Conservation (phyloP, 441 rosid species). For the Syzygium syzygioides region DNA sequence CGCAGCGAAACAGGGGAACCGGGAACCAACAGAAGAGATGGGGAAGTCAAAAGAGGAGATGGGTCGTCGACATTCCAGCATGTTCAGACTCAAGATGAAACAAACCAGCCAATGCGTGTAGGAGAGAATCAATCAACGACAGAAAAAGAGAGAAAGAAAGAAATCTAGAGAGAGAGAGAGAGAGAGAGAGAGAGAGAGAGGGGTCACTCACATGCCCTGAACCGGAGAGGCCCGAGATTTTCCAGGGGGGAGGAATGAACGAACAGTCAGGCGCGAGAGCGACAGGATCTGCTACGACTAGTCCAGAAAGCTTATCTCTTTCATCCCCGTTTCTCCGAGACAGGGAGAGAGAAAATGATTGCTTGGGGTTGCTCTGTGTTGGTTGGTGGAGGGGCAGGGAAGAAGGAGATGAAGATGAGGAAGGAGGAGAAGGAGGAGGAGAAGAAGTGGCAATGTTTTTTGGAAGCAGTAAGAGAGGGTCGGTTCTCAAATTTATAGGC, state of each 20-base stretch:
- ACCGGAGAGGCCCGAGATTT: neutral
- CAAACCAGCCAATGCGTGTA: neutral
- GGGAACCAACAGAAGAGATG: neutral
- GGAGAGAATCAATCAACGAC: neutral
- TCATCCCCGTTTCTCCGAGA: neutral
- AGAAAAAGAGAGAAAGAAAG: neutral
- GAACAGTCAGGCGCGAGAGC: neutral
- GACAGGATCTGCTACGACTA: neutral
- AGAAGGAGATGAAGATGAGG: neutral
- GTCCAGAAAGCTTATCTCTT: neutral
- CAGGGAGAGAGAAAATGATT: neutral
- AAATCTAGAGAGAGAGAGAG: neutral
- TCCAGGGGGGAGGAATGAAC: neutral
- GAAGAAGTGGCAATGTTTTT: neutral
- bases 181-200: neutral
- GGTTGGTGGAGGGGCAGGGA: neutral
- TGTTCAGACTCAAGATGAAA: neutral
- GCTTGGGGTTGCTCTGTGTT: neutral
- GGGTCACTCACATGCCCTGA: neutral
- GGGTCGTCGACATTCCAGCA: neutral
- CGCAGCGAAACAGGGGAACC: neutral
- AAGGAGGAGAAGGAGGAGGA: neutral
- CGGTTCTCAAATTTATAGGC: conserved; percentile 26
- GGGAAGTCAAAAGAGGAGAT: neutral
- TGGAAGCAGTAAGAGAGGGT: conserved; percentile 15